Evolutionary conservation across 441 rosid species (phyloP).

Genomic region (Adansonia rubrostipa): DNA sequence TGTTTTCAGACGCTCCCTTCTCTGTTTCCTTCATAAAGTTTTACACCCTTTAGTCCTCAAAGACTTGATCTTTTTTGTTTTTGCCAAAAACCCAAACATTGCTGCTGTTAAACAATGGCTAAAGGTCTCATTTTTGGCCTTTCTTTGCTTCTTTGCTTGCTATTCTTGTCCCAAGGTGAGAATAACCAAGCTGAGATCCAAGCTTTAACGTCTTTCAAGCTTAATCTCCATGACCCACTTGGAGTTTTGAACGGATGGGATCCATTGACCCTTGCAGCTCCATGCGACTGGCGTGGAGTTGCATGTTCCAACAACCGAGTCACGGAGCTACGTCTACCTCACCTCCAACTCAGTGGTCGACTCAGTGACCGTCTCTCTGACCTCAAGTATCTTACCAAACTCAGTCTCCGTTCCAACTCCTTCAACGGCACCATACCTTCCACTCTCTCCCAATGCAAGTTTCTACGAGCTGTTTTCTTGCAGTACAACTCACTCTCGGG

Average conservation of each 20-base stretch:
- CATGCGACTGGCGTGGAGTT: conserved; percentile 94
- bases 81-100: neutral
- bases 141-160: conserved; percentile 37
- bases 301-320: conserved; percentile 60
- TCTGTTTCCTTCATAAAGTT: conserved; percentile 2
- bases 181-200: conserved; percentile 58
- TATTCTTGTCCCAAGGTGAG: conserved; percentile 36
- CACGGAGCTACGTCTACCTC: conserved; percentile 78
- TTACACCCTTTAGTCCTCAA: neutral
- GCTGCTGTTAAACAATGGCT: conserved; percentile 20
- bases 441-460: conserved; percentile 72
- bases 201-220: conserved; percentile 74
- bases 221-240: conserved; percentile 72
- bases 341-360: conserved; percentile 73
- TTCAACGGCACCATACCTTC: conserved; percentile 82
- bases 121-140: conserved; percentile 27
- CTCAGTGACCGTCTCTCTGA: conserved; percentile 60
- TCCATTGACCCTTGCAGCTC: conserved; percentile 68
- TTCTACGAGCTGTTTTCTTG: conserved; percentile 70
- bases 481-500: conserved; percentile 93
- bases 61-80: conserved; percentile 16
- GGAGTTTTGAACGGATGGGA: conserved; percentile 82
- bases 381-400: conserved; percentile 59
- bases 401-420: conserved; percentile 81
- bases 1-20: conserved; percentile 31